Conservation (phyloP, 192 early-diverging fungal genomes). For the Polychytrium aggregatum region DNA sequence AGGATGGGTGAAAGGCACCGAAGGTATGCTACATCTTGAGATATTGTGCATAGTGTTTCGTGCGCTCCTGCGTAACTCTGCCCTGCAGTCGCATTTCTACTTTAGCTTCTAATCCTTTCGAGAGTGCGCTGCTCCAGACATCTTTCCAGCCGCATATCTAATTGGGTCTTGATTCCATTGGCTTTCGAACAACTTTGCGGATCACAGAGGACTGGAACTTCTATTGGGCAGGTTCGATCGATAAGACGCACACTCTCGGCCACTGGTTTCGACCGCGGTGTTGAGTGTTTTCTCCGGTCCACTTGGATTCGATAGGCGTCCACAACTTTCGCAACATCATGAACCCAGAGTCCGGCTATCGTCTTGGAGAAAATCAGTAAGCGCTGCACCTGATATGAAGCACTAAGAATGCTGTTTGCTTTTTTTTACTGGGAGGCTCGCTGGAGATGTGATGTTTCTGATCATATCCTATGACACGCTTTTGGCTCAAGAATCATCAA, state of each 20-base stretch:
- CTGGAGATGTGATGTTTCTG: too few species aligned
- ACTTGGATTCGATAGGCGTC: constrained; percentile 7
- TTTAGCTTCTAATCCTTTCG: background rate
- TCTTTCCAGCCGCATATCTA: too few species aligned
- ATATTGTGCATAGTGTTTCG: background rate
- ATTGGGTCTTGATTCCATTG: background rate
- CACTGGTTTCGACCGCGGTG: background rate
- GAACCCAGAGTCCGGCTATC: constrained; percentile 41
- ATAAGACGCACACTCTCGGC: background rate
- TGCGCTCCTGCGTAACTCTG: background rate
- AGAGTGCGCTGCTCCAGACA: too few species aligned
- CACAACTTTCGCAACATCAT: constrained; percentile 40
- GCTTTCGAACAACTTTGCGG: constrained; percentile 3
- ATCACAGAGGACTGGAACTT: constrained; percentile 49
- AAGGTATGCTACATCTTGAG: constrained; percentile 12
- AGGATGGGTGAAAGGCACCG: constrained; percentile 35
- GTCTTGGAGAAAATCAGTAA: constrained; percentile 40
- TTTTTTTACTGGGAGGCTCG: background rate
- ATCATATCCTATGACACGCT: background rate
- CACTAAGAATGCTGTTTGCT: background rate
- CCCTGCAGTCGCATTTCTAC: background rate
- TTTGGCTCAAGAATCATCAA: constrained; percentile 34
- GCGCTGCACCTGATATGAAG: background rate
- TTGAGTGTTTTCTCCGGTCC: background rate
- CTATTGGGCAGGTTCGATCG: constrained; percentile 36